phyloP scores from a whole-genome alignment of 1,284 basidiomycete genomes.

The Tilletia horrida region DNA sequence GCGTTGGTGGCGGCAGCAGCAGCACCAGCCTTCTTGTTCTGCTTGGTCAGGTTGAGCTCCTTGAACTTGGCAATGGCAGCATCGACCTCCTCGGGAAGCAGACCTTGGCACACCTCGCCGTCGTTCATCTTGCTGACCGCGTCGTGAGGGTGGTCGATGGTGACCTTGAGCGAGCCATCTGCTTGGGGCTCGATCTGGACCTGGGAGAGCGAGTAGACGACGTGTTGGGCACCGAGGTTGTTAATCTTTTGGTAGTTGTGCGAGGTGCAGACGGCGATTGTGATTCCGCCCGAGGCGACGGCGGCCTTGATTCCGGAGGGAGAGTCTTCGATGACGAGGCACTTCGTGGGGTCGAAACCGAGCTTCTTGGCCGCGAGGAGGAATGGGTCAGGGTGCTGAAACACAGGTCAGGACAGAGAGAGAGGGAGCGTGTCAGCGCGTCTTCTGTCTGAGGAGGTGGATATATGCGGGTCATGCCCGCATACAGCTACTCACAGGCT shows the following conservation, averaged over 20 bases:
- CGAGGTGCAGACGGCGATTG: conserved; percentile 70
- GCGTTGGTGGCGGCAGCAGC: background rate
- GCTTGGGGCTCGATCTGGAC: background rate
- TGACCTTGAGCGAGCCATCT: conserved; percentile 1
- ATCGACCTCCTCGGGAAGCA: conserved; percentile 14
- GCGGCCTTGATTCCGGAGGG: conserved; percentile 66
- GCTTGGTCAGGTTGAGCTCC: conserved; percentile 19
- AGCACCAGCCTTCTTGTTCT: conserved; percentile 11
- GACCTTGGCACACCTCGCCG: conserved; percentile 16
- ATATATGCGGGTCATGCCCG: background rate
- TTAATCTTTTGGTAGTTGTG: conserved; percentile 43
- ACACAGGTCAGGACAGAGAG: conserved; percentile 60
- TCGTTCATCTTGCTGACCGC: conserved; percentile 14
- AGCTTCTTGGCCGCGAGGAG: conserved; percentile 71
- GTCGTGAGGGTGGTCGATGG: conserved; percentile 14
- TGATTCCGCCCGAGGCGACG: conserved; percentile 67
- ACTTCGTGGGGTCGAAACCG: conserved; percentile 60
- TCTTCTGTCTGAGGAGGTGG: background rate
- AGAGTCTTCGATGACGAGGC: conserved; percentile 66
- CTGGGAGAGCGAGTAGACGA: conserved; percentile 19
- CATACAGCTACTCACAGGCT: conserved; percentile 43
- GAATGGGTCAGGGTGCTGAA: conserved; percentile 66
- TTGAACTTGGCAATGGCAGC: conserved; percentile 18
- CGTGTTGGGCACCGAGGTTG: conserved; percentile 19
- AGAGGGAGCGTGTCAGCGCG: conserved; percentile 3